Evolutionary conservation across 2,329 filamentous ascomycete genomes (phyloP).

Genomic region (Plectosphaerella cucumerina): DNA sequence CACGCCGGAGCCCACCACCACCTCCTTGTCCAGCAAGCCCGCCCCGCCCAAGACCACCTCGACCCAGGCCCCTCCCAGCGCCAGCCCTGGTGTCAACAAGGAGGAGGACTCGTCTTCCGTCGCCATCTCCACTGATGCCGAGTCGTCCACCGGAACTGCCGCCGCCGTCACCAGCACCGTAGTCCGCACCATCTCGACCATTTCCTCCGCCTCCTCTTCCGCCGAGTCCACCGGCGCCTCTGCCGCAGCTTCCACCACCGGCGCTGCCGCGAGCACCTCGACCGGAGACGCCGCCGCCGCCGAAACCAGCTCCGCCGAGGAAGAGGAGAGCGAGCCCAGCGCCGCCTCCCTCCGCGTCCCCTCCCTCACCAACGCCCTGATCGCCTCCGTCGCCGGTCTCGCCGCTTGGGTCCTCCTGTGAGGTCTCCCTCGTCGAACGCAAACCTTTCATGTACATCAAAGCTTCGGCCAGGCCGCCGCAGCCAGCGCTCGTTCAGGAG

Average conservation of each 20-base stretch:
- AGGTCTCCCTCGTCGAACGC: background rate
- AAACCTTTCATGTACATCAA: too few relatives aligned
- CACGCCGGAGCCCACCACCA: slow-evolving; percentile 1
- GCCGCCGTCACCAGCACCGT: background rate
- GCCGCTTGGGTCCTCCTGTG: slow-evolving; percentile 3
- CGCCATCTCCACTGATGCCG: background rate
- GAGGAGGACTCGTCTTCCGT: background rate
- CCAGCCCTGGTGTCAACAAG: background rate
- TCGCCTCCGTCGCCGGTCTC: background rate
- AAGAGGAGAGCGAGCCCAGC: background rate
- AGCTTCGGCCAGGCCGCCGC: too few relatives aligned
- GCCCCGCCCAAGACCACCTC: background rate
- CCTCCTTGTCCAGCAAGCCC: slow-evolving; percentile 1
- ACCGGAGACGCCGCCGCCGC: background rate
- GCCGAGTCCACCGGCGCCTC: background rate
- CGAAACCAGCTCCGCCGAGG: background rate
- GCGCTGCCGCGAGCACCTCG: too few relatives aligned
- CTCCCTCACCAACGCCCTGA: background rate
- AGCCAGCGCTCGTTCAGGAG: too few relatives aligned
- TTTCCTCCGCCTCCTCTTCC: background rate
- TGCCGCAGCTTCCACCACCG: background rate
- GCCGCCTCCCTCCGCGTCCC: background rate
- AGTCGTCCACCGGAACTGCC: background rate
- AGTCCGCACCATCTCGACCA: slow-evolving; percentile 1
- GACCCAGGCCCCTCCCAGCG: background rate